phyloP scores from a whole-genome alignment of 306 rosid genomes.

The Quercus robur region DNA sequence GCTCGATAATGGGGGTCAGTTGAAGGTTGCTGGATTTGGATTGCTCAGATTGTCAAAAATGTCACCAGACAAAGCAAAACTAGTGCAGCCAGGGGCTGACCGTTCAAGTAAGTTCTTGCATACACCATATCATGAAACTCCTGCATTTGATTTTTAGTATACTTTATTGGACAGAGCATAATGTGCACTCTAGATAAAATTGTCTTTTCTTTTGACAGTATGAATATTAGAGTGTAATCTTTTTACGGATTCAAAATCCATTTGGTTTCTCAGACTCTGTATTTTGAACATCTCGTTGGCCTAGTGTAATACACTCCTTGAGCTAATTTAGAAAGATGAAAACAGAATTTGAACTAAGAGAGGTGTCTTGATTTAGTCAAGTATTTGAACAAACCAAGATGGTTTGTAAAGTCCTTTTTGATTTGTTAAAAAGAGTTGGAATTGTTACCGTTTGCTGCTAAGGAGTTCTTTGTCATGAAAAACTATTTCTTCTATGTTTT shows the following conservation, averaged over 20 bases:
- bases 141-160: conserved; percentile 10
- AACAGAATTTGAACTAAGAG: neutral
- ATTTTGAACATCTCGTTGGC: neutral
- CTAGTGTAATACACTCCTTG: neutral
- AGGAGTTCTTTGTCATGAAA: neutral
- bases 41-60: conserved; percentile 55
- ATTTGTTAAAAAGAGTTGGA: neutral
- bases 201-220: neutral
- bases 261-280: neutral
- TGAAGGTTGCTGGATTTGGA: conserved; percentile 95
- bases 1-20: conserved; percentile 95
- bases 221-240: neutral
- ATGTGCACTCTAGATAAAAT: neutral
- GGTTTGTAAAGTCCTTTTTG: neutral
- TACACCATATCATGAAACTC: neutral
- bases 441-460: neutral
- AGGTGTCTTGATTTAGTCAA: neutral
- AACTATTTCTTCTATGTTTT: neutral
- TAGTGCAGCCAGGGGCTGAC: conserved; percentile 56
- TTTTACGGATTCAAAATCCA: neutral
- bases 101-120: conserved; percentile 62
- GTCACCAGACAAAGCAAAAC: conserved; percentile 66
- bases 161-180: neutral
- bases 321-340: neutral
- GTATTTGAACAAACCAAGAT: neutral